Evolutionary conservation across 2,329 filamentous ascomycete species (phyloP), one percentile per base, ranked within the genome.

Genomic region (Hypomyces rosellus): DNA sequence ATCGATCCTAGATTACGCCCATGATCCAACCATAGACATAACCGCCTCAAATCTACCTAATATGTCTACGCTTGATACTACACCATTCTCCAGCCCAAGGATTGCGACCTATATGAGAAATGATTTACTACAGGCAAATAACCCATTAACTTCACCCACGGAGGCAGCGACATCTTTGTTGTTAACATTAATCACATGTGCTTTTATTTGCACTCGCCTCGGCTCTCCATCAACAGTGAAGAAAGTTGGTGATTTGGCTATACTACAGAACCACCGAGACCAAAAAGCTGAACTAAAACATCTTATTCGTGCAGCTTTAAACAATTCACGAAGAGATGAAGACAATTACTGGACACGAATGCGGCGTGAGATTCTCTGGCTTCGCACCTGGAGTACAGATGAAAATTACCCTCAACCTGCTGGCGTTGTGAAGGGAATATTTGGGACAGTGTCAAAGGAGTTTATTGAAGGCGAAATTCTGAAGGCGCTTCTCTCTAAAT

Each of bases 391-490:
- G 87, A 84, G 84, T 20, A n/a, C 55, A 16, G 62, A 61, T 16
- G 30, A n/a, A n/a, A n/a, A 37, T 15, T 43, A 34, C 20, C 5
- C 34, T 16, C 15, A 12, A 22, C 25, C n/a, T 25, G 5, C 37
- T 13, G 71, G 68, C 22, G 69, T 69, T 36, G 79, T 84, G 18
- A 70, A 81, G 9, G 86, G 87, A 18, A 70, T 86, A 2, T 76
- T 85, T 52, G 81, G 84, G 1, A 77, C 75, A 54, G 70, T 93
- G 3, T 68, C 77, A 13, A 74, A 70, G 48, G 76, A 80, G 5
- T 77, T 77, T 9, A 71, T 92, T 14, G 88, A 93, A 64, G 74
- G 75, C 2, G 85, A 90, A 62, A 76, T 91, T 44, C 68, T 93
- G 30, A 88, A 84, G 60, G 75, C 78, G 0, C 74, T 91, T 20